These are phyloP conservation scores for Fusarium brachygibbosum DNA, from an alignment of 2,329 filamentous ascomycete species.

Conservation along the genomic window DNA sequence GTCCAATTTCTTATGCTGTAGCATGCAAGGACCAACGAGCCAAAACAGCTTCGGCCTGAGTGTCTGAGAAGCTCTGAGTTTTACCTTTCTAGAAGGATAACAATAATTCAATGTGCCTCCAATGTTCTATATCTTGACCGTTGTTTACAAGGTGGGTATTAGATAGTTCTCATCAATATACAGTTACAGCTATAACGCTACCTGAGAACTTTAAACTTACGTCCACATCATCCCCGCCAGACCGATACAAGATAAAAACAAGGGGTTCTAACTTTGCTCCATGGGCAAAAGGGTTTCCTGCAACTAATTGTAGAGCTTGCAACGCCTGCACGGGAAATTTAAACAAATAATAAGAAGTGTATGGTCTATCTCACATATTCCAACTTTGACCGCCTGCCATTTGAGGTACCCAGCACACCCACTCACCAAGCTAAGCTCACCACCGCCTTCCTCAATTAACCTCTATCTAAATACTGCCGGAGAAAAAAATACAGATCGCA, in stretches of 20 bases:
- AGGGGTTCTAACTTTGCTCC: too few species aligned
- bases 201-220: background rate
- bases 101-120: too few species aligned
- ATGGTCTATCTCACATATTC: background rate
- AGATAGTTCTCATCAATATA: background rate
- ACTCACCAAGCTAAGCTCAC: background rate
- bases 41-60: too few species aligned
- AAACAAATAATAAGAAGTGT: background rate
- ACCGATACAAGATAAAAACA: background rate
- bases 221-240: background rate
- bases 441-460: conserved; percentile 37
- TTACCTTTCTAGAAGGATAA: too few species aligned
- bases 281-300: background rate
- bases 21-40: too few species aligned
- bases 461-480: conserved; percentile 39
- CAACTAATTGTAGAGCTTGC: background rate
- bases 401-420: background rate
- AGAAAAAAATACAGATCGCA: conserved; percentile 45
- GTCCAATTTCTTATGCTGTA: too few species aligned
- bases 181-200: background rate
- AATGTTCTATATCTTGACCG: too few species aligned
- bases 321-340: background rate
- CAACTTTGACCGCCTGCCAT: conserved; percentile 46
- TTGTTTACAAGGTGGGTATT: too few species aligned
- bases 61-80: too few species aligned